phyloP scores from a whole-genome alignment of 2,329 filamentous ascomycete genomes.

The Fusarium luffae region DNA sequence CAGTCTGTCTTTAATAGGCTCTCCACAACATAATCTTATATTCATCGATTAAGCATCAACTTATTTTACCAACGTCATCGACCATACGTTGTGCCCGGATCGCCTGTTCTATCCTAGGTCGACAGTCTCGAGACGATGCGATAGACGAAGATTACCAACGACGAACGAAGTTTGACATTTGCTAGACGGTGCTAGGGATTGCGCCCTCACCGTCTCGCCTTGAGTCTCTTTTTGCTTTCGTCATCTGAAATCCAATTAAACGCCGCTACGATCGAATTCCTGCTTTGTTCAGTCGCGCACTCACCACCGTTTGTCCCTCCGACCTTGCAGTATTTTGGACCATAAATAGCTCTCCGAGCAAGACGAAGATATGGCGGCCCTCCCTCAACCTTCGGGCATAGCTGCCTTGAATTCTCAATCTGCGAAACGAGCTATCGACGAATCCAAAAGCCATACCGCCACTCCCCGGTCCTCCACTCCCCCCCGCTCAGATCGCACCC shows the following conservation, averaged over 20 bases:
- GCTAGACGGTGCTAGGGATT: conserved; percentile 43
- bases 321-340: conserved; percentile 4
- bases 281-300: conserved; percentile 7
- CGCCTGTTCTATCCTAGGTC: conserved; percentile 25
- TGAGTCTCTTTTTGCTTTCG: conserved; percentile 18
- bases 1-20: conserved; percentile 1
- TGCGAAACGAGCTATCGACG: conserved; percentile 50
- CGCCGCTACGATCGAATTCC: conserved; percentile 10
- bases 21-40: conserved; percentile 18
- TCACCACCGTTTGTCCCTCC: conserved; percentile 18
- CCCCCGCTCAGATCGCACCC: conserved; percentile 57
- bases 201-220: conserved; percentile 39
- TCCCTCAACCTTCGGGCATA: conserved; percentile 45
- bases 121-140: conserved; percentile 45
- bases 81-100: conserved; percentile 23
- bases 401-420: conserved; percentile 48
- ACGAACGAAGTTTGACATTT: conserved; percentile 39
- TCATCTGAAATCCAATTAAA: conserved; percentile 9
- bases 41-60: conserved; percentile 14
- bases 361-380: conserved; percentile 50
- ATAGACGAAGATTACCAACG: conserved; percentile 34
- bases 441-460: conserved; percentile 47
- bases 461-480: conserved; percentile 57
- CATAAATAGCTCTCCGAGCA: conserved; percentile 17
- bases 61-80: conserved; percentile 26